Base-by-base conservation (phyloP, 148 eudicot genomes). In the Euryodendron excelsum region DNA sequence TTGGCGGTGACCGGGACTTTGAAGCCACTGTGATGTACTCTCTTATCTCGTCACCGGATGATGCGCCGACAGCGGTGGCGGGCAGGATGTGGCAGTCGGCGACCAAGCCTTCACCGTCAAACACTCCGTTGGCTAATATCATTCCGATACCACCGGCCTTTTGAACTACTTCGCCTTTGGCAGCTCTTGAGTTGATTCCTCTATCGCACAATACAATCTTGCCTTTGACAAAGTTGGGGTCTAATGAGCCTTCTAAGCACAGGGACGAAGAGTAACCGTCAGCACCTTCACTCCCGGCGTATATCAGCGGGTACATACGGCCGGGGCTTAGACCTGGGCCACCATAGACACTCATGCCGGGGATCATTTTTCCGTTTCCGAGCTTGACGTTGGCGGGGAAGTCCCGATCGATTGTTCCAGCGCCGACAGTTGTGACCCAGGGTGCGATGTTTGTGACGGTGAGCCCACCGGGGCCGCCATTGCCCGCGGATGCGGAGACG, bases 71-170 rank as follows among this genome's bases (percentile, higher is more conserved):
- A 0, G 99, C 77, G 0, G 93, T 89, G 0, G 98, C 99, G 0
- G 99, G 98, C 30, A 96, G 45, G 1, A 96, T 87, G 61, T 96
- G 99, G 86, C 94, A 84, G n/a, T 96, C 99, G 23, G 98, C 99
- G 30, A 96, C 99, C n/a, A 96, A 77, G 0, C 99, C 99, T 50
- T 96, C 99, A 13, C 98, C 99, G 68, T 96, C 98, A 17, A 93
- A 96, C 0, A 89, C 92, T 2, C 98, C 99, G 52, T 96, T 96
- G 0, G 99, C 98, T 6, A 96, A 73, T 34, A 96, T 91, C 99
- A 96, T 91, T 10, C 91, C 99, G 4, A 89, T 65, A 3, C 97
- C 99, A 15, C 99, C 99, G 0, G 93, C 96, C 23, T 84, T 84
- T 75, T 80, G 87, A 30, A 96, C 99, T 0, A 96, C 98, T 37